phyloP scores from a whole-genome alignment of 2,329 filamentous ascomycete genomes.

The Chalara sp. region DNA sequence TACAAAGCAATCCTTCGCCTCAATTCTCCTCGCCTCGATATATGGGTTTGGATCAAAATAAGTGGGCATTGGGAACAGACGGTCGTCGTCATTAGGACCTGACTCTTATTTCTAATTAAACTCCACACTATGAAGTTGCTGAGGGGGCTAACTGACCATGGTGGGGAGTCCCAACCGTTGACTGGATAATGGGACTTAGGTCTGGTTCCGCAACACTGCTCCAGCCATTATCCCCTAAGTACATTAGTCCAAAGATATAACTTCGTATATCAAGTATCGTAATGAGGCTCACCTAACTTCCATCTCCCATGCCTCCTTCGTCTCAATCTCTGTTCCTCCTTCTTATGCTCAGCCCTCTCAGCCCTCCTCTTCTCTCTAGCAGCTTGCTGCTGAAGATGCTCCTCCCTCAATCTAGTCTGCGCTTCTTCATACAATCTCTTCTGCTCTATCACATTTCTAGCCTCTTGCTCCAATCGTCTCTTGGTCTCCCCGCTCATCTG shows the following conservation, averaged over 20 bases:
- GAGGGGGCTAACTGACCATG: constrained; percentile 7
- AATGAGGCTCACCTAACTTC: constrained; percentile 19
- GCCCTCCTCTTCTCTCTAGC: constrained; percentile 34
- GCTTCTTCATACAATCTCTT: constrained; percentile 27
- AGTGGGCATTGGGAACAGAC: constrained; percentile 14
- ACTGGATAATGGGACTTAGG: constrained; percentile 25
- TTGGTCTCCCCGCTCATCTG: constrained; percentile 25
- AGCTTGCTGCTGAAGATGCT: constrained; percentile 22
- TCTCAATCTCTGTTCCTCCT: constrained; percentile 40
- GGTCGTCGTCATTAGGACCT: constrained; percentile 12
- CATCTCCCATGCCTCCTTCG: constrained; percentile 35
- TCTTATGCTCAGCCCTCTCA: constrained; percentile 29
- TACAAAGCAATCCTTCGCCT: constrained; percentile 11
- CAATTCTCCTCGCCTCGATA: constrained; percentile 1
- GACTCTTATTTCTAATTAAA: neutral
- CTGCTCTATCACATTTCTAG: constrained; percentile 8
- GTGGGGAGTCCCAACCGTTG: constrained; percentile 8
- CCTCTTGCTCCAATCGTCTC: constrained; percentile 23
- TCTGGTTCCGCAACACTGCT: constrained; percentile 35
- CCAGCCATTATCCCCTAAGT: constrained; percentile 11
- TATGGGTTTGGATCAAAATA: constrained; percentile 9
- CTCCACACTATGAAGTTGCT: neutral
- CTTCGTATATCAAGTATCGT: neutral
- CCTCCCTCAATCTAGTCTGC: constrained; percentile 27
- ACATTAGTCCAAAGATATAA: neutral